Base-by-base conservation (phyloP, 2,329 filamentous ascomycete species). In the Colletotrichum navitas region DNA sequence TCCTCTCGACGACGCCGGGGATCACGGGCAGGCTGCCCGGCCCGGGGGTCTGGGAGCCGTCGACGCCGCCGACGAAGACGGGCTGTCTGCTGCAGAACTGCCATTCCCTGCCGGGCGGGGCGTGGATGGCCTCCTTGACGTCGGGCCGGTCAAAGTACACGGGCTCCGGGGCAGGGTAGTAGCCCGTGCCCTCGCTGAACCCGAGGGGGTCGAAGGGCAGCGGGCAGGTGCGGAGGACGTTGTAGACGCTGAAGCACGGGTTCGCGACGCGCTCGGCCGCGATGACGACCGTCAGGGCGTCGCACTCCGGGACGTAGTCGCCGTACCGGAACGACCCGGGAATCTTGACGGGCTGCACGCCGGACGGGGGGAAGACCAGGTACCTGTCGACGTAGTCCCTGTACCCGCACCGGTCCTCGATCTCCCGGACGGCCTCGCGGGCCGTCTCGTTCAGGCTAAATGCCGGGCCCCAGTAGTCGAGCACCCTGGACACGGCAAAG, bases 181-280 rank as follows among this genome's bases (percentile, higher is more conserved):
- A 95, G n/a, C 80, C 78, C 71, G 90, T 84, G 2, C 86, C 85
- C 18, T 91, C 90, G 0, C 92, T 90, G 80, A 92, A 91, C 24
- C 89, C 89, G 2, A 95, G 83, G 0, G 92, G 88, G 68, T 94
- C 90, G 86, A 89, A 93, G 2, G 88, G 82, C 3, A 90, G 75
- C 0, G 93, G 93, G 78, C 93, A 96, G 18, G 90, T 92, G 5
- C 89, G 90, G 4, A 88, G 88, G 21, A 95, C 87, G 65, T 93
- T 88, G 81, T 95, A 95, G 21, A 93, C 83, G 79, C 94, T 90
- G 81, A 92, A 96, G 83, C 94, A 96, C 0, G 93, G 93, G 82
- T 96, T 96, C 36, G 89, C 80, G 1, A 82, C 77, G 5, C 84
- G 74, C 12, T 86, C 86, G 45, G 89, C 90, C 0, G 83, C 74